phyloP scores from a whole-genome alignment of 345 rosid species.

The Lumnitzera littorea region DNA sequence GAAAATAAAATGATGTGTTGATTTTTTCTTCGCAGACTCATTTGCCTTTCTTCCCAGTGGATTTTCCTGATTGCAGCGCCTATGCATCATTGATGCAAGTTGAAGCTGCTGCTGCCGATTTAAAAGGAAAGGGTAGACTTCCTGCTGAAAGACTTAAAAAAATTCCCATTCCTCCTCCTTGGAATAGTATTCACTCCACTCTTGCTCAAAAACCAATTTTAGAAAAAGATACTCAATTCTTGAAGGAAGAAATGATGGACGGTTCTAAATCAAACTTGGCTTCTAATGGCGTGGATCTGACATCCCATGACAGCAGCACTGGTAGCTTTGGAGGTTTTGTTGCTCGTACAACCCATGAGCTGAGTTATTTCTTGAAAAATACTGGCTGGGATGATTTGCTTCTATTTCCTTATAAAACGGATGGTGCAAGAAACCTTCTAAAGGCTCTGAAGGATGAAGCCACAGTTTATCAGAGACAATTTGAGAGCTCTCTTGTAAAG shows the following conservation, averaged over 20 bases:
- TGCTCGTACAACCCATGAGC: constrained; percentile 49
- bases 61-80: constrained; percentile 78
- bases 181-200: constrained; percentile 45
- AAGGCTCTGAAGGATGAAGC: constrained; percentile 26
- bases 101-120: constrained; percentile 39
- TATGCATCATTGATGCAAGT: constrained; percentile 44
- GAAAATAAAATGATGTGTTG: constrained; percentile 3
- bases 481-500: constrained; percentile 19
- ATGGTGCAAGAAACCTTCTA: constrained; percentile 16
- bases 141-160: constrained; percentile 47
- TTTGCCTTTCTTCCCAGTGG: constrained; percentile 71
- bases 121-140: constrained; percentile 42
- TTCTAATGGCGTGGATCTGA: constrained; percentile 8
- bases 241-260: constrained; percentile 14
- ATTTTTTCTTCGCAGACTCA: constrained; percentile 40
- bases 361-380: constrained; percentile 33
- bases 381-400: constrained; percentile 24
- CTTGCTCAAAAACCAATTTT: constrained; percentile 14
- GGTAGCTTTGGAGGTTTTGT: constrained; percentile 37
- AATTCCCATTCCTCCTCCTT: constrained; percentile 65
- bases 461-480: constrained; percentile 17
- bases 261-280: constrained; percentile 3
- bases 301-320: constrained; percentile 9
- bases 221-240: constrained; percentile 12
- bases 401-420: constrained; percentile 35